Conservation (phyloP, 1,284 basidiomycete species). For the Hymenochaete sp. region DNA sequence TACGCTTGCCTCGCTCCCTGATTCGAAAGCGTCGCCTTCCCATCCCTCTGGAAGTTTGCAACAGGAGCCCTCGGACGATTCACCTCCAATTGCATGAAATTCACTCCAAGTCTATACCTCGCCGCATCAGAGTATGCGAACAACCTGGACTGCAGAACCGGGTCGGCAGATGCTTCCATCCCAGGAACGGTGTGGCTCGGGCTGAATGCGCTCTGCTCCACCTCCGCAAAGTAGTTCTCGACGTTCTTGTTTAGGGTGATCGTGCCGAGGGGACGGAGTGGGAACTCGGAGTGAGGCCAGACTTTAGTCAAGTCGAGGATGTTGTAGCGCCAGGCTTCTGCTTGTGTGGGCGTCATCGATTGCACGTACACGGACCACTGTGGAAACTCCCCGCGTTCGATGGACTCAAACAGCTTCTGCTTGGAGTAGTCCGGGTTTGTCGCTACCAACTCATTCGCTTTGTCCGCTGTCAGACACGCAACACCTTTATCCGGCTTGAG, state of each 20-base stretch:
- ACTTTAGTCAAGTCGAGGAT: conserved; percentile 87
- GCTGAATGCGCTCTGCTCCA: conserved; percentile 81
- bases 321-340: conserved; percentile 85
- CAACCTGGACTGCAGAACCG: conserved; percentile 85
- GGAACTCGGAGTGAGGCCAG: conserved; percentile 80
- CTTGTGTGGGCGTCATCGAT: conserved; percentile 85
- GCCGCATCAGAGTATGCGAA: conserved; percentile 96
- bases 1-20: conserved; percentile 85
- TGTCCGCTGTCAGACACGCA: conserved; percentile 62
- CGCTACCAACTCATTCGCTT: conserved; percentile 50
- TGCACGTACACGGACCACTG: conserved; percentile 80
- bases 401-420: conserved; percentile 69
- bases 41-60: conserved; percentile 84
- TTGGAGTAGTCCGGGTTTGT: conserved; percentile 78
- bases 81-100: conserved; percentile 87
- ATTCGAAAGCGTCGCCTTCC: conserved; percentile 58
- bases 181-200: conserved; percentile 83
- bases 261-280: conserved; percentile 80
- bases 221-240: conserved; percentile 80
- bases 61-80: conserved; percentile 70
- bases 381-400: conserved; percentile 71
- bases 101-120: conserved; percentile 76
- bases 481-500: conserved; percentile 66
- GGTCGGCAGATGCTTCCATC: conserved; percentile 83
- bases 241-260: conserved; percentile 82